These are phyloP conservation scores for California macrophylla DNA, from an alignment of 441 rosid species.

Conservation along the genomic window DNA sequence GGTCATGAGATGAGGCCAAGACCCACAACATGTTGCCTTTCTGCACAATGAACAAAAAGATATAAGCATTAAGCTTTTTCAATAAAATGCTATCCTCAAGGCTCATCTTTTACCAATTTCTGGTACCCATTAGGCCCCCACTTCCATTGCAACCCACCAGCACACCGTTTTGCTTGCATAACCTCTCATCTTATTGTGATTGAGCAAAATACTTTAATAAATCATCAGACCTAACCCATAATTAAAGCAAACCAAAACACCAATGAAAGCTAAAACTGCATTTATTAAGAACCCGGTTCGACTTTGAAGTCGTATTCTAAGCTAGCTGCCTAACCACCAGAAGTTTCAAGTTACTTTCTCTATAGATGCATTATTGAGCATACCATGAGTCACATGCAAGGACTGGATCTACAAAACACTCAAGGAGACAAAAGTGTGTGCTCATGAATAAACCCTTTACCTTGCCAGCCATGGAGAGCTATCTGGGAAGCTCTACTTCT, in stretches of 20 bases:
- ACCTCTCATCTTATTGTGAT: neutral
- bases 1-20: neutral
- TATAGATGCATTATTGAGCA: neutral
- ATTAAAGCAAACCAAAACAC: neutral
- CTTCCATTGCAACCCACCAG: neutral
- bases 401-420: neutral
- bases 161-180: neutral
- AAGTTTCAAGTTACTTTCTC: neutral
- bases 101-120: neutral
- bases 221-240: neutral
- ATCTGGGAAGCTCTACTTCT: neutral
- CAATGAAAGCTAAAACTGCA: neutral
- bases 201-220: neutral
- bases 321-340: neutral
- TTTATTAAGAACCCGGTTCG: neutral
- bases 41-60: neutral
- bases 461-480: neutral
- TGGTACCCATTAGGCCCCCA: neutral
- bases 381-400: neutral
- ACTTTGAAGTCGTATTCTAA: neutral
- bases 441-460: neutral
- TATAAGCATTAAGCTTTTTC: neutral
- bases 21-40: neutral
- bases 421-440: neutral
- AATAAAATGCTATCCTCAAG: neutral